These are phyloP conservation scores for Spirogloea muscicola DNA, from an alignment of 139 green algal genomes.

Conservation along the genomic window DNA sequence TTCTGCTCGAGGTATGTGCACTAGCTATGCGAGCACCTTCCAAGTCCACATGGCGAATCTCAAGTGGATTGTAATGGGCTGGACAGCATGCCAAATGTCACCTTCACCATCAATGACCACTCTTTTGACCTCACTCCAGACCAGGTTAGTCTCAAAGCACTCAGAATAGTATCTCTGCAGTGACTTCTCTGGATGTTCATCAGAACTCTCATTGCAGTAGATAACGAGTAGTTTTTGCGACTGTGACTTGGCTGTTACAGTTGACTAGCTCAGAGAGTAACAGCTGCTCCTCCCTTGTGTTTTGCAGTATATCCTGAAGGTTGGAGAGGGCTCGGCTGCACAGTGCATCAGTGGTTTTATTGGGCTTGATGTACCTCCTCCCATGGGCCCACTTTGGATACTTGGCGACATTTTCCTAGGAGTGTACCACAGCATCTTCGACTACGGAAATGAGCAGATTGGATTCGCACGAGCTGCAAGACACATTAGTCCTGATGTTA, in stretches of 20 bases:
- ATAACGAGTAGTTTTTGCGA: no score
- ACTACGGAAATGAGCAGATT: conserved; percentile 77
- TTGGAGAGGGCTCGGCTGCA: conserved; percentile 11
- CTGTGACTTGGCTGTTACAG: no score
- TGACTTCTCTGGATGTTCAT: no score
- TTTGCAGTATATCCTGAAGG: conserved; percentile 30
- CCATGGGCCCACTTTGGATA: conserved; percentile 80
- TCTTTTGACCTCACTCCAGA: conserved; percentile 71
- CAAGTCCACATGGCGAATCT: conserved; percentile 43
- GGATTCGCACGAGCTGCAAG: conserved; percentile 78
- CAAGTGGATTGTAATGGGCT: conserved; percentile 83
- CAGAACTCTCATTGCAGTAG: no score
- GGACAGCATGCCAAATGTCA: conserved; percentile 69
- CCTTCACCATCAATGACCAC: conserved; percentile 75
- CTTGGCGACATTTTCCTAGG: conserved; percentile 83
- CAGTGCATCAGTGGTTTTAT: conserved; percentile 94
- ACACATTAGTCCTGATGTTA: no score
- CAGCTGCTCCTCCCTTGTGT: no score
- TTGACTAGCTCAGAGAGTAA: no score
- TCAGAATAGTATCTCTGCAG: no score
- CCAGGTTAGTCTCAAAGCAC: conserved; percentile 57
- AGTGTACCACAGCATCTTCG: conserved; percentile 92
- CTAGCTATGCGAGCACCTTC: conserved; percentile 46
- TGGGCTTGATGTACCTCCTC: conserved; percentile 79
- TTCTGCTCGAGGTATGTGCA: no score